phyloP scores from a whole-genome alignment of 495 filamentous ascomycete species.

The Aspergillus sclerotioniger region DNA sequence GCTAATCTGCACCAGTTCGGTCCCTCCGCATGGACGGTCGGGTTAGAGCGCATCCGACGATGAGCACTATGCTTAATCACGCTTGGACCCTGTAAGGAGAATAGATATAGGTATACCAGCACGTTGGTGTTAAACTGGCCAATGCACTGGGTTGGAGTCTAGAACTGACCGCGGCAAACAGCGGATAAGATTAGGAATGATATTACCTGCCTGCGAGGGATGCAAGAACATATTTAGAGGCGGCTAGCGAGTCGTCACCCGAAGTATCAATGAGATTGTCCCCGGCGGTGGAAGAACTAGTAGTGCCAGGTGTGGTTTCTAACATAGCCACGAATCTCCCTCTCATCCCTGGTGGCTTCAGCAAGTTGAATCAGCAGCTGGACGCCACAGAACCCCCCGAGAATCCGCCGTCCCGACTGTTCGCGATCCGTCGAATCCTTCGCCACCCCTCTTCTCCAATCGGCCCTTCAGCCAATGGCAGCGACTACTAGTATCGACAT shows the following conservation, averaged over 20 bases:
- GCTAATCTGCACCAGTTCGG: constrained; percentile 1
- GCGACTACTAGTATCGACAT: too few relatives aligned
- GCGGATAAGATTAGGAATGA: background rate
- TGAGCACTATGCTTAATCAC: background rate
- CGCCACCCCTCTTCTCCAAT: background rate
- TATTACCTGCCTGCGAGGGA: background rate
- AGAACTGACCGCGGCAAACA: too few relatives aligned
- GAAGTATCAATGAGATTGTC: background rate
- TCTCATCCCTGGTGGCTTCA: background rate
- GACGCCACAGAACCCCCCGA: background rate
- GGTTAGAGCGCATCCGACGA: constrained; percentile 4
- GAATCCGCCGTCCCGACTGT: background rate
- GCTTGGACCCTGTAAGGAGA: background rate
- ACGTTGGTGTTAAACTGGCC: background rate
- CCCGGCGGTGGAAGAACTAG: background rate
- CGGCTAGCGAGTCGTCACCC: background rate
- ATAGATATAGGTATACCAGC: background rate
- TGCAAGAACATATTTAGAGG: background rate
- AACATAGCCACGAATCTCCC: background rate
- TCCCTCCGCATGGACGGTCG: constrained; percentile 11
- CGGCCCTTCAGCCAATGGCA: too few relatives aligned
- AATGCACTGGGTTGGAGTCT: too few relatives aligned
- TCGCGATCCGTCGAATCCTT: background rate
- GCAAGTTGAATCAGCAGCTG: background rate
- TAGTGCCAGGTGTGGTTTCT: background rate